Evolutionary conservation across 228 moss, liverwort and hornwort genomes (phyloP), one percentile per base, ranked within the genome.

Genomic region (Sphagnum fallax): DNA sequence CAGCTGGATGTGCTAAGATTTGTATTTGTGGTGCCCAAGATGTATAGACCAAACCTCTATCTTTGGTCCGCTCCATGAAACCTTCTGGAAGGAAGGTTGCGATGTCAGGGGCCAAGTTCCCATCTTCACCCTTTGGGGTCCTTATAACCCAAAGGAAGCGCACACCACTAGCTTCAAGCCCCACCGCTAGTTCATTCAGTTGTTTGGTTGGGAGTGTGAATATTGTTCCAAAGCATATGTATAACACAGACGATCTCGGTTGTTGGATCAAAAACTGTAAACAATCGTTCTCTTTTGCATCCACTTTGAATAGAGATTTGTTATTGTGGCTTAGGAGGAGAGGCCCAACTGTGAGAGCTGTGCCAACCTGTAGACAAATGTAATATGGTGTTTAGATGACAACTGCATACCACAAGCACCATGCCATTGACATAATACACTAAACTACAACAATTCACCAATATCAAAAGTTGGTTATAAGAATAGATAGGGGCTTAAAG

Each of bases 91-190:
- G 78, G 6, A 81, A 52, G 59, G 69, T 71, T n/a, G 66, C 10
- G 61, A 81, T 69, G 48, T 73, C 73, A 32, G 32, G 32, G 32
- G 32, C 32, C 32, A 32, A 32, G 32, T 32, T 32, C 6, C 77
- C 64, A 51, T 69, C 18, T 6, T 65, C 4, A 4, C 50, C 5
- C 32, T 81, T 70, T 15, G 0, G 64, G 80, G 48, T 66, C 8
- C 81, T 77, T 12, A 84, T 65, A 4, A 81, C 60, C 81, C 81
- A 84, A 6, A 84, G 5, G n/a, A 84, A 78, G 2, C 71, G 75
- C 10, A 80, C 71, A 4, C 68, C 75, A 18, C 84, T 81, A 48
- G 67, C 63, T 66, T 81, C 84, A 63, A 84, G 62, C 49, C 63
- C 84, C 47, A 72, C 68, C 13, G 84, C 81, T 0, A 78, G 52